Evolutionary conservation across 495 filamentous ascomycete species (phyloP).

Genomic region (Neurospora sp.): DNA sequence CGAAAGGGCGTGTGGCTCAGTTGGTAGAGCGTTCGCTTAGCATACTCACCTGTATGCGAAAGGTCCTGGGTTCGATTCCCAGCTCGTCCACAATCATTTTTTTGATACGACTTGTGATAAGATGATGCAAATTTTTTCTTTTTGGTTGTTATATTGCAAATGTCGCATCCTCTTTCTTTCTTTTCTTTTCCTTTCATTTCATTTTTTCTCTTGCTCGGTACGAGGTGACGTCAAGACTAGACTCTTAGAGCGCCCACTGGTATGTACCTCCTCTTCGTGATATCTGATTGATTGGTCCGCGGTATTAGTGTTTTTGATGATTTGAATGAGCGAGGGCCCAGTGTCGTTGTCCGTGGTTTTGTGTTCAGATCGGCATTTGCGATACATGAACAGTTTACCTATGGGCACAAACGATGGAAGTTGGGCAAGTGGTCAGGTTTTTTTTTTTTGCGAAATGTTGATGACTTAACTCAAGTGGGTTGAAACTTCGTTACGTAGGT

Average conservation of each 20-base stretch:
- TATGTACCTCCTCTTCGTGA: neutral
- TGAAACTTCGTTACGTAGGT: no score
- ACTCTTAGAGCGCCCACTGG: neutral
- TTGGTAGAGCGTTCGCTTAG: neutral
- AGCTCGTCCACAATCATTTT: neutral
- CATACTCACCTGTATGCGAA: neutral
- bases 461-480: no score
- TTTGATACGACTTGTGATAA: neutral
- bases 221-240: neutral
- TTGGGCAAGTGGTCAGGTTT: neutral
- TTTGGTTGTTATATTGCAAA: conserved; percentile 1
- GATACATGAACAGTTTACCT: neutral
- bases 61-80: neutral
- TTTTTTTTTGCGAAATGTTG: neutral
- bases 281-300: no score
- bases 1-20: neutral
- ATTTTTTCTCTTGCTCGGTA: neutral
- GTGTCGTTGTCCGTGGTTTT: no score
- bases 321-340: no score
- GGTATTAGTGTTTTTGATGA: no score
- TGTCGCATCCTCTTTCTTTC: neutral
- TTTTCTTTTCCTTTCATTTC: neutral
- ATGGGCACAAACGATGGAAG: neutral
- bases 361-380: neutral
- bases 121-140: neutral